Base-by-base conservation (phyloP, 2,329 filamentous ascomycete genomes). In the Bretziella fagacearum region DNA sequence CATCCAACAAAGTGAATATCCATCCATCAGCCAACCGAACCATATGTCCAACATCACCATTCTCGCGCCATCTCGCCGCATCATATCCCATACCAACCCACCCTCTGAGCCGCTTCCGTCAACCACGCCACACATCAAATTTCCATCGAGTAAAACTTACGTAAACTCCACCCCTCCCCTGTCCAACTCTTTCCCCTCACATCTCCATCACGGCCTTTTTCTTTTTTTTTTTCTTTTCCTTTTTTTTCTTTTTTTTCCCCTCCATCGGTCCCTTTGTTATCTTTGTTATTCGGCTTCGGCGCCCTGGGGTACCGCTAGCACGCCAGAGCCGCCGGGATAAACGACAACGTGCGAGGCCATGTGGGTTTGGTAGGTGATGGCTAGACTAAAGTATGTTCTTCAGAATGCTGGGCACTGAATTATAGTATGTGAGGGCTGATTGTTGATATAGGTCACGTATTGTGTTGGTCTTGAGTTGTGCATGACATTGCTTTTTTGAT, bases 141-240 rank as follows among this genome's bases (percentile, higher is more conserved):
- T 44, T 17, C 23, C 40, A 48, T 48, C 30, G 39, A 37, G 46
- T 48, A 48, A 48, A 17, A 48, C 13, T 48, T 48, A 48, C 46
- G 46, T 48, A 48, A 48, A 48, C 25, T 10, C 39, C 30, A 48
- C 23, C 25, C 44, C n/a, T 25, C n/a, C 44, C 35, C 33, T n/a
- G 17, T 18, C 26, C 13, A 5, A 18, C 25, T 8, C 13, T 2
- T 22, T 44, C 27, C 41, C 41, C 25, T 30, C 23, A 30, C 41
- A 13, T 40, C 20, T 22, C 6, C n/a, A 4, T n/a, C 27, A 30
- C 27, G 27, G 27, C 27, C 27, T n/a, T 30, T 30, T 30, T 30
- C 27, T 3, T 39, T 37, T 4, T 37, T 2, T 37, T 17, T 39
- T 18, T 39, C 11, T 6, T 20, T 8, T 40, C 22, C 30, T 20